Evolutionary conservation across 2,329 filamentous ascomycete species (phyloP).

Genomic region (Monilinia fructigena): DNA sequence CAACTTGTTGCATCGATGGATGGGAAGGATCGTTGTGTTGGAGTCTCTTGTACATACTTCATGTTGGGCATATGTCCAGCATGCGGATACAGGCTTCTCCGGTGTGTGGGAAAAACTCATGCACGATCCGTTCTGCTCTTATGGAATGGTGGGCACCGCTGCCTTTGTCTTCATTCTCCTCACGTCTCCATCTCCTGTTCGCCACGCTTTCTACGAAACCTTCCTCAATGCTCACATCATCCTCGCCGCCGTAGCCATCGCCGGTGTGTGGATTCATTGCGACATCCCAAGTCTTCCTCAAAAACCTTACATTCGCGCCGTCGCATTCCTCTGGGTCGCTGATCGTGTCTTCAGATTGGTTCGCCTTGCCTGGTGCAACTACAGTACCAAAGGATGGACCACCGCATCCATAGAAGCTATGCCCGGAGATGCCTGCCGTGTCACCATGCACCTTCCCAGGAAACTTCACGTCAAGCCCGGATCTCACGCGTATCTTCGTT

Average conservation of each 20-base stretch:
- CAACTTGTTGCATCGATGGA: constrained; percentile 85
- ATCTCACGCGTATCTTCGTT: constrained; percentile 72
- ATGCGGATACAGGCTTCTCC: constrained; percentile 61
- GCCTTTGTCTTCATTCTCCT: constrained; percentile 66
- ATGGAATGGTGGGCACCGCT: constrained; percentile 59
- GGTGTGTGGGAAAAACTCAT: constrained; percentile 55
- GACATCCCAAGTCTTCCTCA: constrained; percentile 63
- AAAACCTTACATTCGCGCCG: constrained; percentile 70
- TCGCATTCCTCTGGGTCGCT: constrained; percentile 72
- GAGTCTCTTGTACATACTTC: constrained; percentile 69
- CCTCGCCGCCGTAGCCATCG: constrained; percentile 65
- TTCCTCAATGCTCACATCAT: constrained; percentile 86
- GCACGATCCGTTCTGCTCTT: constrained; percentile 62
- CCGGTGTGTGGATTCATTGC: constrained; percentile 77
- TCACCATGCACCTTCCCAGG: constrained; percentile 68
- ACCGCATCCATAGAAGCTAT: constrained; percentile 66
- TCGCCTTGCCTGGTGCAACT: constrained; percentile 66
- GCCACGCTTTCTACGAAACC: constrained; percentile 96
- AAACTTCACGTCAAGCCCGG: constrained; percentile 66
- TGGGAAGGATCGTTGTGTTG: constrained; percentile 69
- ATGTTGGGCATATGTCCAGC: constrained; percentile 72
- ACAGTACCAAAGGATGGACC: constrained; percentile 51
- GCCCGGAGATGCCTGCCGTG: constrained; percentile 66
- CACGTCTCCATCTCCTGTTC: constrained; percentile 72
- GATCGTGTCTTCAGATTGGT: constrained; percentile 67